phyloP scores from a whole-genome alignment of 257 asterid genomes.

The Solanum infundibuliforme region DNA sequence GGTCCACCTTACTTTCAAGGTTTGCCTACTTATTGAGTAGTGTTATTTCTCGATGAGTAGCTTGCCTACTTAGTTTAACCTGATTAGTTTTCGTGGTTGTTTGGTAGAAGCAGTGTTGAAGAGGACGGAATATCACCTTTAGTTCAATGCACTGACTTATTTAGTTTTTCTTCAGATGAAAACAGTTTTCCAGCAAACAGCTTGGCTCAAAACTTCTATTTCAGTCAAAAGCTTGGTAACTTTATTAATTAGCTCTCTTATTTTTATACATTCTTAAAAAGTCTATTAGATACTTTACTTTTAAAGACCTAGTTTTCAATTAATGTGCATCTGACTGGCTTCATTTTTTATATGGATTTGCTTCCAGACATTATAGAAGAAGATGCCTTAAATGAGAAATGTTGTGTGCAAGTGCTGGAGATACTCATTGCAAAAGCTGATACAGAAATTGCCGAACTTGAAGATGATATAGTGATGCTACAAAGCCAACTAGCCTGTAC shows the following conservation, averaged over 20 bases:
- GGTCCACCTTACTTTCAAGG: constrained; percentile 24
- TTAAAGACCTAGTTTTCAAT: not conserved
- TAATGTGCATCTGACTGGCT: not conserved
- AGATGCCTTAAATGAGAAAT: constrained; percentile 44
- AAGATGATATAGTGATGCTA: constrained; percentile 39
- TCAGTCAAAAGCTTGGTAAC: constrained; percentile 1
- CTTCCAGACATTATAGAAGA: constrained; percentile 39
- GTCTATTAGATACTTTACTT: not conserved
- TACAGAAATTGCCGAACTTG: constrained; percentile 33
- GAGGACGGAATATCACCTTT: not conserved
- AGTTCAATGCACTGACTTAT: not conserved
- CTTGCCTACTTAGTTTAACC: not conserved
- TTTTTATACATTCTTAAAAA: not conserved
- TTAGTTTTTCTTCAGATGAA: not conserved
- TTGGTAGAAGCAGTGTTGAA: not conserved
- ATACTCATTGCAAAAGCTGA: constrained; percentile 36
- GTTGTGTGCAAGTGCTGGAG: constrained; percentile 39
- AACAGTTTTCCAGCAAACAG: not conserved
- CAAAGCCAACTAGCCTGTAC: constrained; percentile 30
- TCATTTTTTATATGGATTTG: constrained; percentile 6
- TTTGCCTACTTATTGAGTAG: not conserved
- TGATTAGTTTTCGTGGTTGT: not conserved
- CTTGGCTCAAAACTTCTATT: not conserved
- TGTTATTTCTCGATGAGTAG: not conserved
- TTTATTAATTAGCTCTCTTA: not conserved